phyloP scores from a whole-genome alignment of 768 basidiomycete species.

The Russula vinacea region DNA sequence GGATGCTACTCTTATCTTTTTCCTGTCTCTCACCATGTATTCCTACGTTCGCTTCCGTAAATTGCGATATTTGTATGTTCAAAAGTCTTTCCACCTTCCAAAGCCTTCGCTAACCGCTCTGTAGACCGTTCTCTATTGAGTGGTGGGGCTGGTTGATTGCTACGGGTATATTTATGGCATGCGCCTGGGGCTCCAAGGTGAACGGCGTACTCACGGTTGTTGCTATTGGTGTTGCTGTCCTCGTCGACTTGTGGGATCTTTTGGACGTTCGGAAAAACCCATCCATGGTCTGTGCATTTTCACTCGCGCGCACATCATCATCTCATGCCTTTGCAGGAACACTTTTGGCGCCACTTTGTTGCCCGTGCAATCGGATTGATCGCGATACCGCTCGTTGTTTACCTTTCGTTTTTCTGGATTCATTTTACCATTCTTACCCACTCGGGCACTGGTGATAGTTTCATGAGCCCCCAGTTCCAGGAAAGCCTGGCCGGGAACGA shows the following conservation, averaged over 20 bases:
- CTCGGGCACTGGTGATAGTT: conserved; percentile 90
- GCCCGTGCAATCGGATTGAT: conserved; percentile 86
- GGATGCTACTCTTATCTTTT: conserved; percentile 91
- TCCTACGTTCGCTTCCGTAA: conserved; percentile 93
- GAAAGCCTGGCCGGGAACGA: conserved; percentile 93
- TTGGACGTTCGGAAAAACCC: conserved; percentile 79
- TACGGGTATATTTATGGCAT: conserved; percentile 92
- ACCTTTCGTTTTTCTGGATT: conserved; percentile 93
- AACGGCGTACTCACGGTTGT: conserved; percentile 91
- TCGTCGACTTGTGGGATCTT: conserved; percentile 92
- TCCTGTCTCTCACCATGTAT: conserved; percentile 92
- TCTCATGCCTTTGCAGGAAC: conserved; percentile 38
- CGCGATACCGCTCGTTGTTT: conserved; percentile 81
- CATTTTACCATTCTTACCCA: conserved; percentile 86
- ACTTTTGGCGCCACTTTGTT: conserved; percentile 84
- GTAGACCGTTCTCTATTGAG: conserved; percentile 77
- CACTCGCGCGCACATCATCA: no score
- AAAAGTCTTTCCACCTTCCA: conserved; percentile 1
- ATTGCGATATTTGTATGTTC: conserved; percentile 77
- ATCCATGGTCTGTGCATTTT: conserved; percentile 51
- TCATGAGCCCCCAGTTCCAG: conserved; percentile 99
- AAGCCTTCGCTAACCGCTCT: conserved; percentile 19
- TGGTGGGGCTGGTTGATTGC: conserved; percentile 96
- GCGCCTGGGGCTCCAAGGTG: conserved; percentile 96
- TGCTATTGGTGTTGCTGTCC: conserved; percentile 85